phyloP scores from a whole-genome alignment of 345 rosid genomes.

The Eucalyptus curtisii region DNA sequence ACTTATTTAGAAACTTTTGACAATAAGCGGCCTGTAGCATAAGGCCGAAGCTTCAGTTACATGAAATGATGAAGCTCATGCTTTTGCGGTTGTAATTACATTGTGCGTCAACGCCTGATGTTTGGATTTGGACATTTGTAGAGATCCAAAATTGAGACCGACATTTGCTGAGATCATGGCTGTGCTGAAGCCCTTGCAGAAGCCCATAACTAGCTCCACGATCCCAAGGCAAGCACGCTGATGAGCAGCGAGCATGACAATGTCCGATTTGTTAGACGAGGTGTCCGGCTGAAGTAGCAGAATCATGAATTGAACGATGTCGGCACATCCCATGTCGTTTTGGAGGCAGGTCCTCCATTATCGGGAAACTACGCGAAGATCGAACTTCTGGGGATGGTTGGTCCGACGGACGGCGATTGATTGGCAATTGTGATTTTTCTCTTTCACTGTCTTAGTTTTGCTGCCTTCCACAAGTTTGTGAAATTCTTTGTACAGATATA shows the following conservation, averaged over 20 bases:
- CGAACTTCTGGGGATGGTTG: not conserved
- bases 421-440: not conserved
- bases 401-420: not conserved
- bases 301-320: not conserved
- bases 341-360: not conserved
- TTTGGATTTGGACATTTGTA: not conserved
- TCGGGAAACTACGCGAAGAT: not conserved
- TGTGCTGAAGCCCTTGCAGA: constrained; percentile 80
- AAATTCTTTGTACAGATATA: not conserved
- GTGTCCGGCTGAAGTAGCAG: not conserved
- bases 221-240: constrained; percentile 21
- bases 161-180: constrained; percentile 85
- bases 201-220: constrained; percentile 34
- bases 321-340: not conserved
- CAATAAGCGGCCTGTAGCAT: not conserved
- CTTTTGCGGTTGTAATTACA: not conserved
- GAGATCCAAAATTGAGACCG: constrained; percentile 86
- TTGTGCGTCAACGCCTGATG: not conserved
- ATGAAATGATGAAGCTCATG: not conserved
- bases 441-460: not conserved
- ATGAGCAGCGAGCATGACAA: not conserved
- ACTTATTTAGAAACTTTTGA: not conserved
- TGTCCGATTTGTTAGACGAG: not conserved
- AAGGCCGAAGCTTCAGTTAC: not conserved
- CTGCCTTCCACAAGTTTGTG: not conserved